phyloP scores from a whole-genome alignment of 1,284 basidiomycete genomes.

The Ceratobasidium sp. region DNA sequence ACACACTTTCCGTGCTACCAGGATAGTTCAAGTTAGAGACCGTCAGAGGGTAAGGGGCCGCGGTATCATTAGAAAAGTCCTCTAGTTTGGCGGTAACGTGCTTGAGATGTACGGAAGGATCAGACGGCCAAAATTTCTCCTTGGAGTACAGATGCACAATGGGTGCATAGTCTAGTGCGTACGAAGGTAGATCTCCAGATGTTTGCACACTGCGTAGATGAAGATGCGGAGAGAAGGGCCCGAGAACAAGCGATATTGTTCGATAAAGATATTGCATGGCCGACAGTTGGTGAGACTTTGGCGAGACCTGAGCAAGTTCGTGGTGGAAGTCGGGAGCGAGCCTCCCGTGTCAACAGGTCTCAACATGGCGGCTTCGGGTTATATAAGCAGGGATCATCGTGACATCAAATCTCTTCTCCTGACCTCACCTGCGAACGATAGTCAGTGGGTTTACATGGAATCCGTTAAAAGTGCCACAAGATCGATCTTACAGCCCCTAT shows the following conservation, averaged over 20 bases:
- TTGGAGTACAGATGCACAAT: slow-evolving; percentile 54
- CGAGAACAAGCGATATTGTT: not conserved
- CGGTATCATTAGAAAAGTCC: slow-evolving; percentile 24
- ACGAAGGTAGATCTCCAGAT: slow-evolving; percentile 53
- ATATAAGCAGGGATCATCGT: slow-evolving; percentile 2
- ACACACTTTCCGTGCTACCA: slow-evolving; percentile 28
- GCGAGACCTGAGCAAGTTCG: not conserved
- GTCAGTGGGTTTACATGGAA: not conserved
- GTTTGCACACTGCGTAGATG: slow-evolving; percentile 22
- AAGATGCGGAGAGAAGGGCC: slow-evolving; percentile 15
- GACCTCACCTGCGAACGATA: not conserved
- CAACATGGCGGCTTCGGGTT: slow-evolving; percentile 1
- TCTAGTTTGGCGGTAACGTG: slow-evolving; percentile 51
- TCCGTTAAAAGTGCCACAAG: not conserved
- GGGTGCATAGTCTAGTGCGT: slow-evolving; percentile 53
- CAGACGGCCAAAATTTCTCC: slow-evolving; percentile 57
- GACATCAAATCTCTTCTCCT: slow-evolving; percentile 17
- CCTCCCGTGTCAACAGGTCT: slow-evolving; percentile 2
- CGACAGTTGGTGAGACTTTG: no score
- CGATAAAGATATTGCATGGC: slow-evolving; percentile 6
- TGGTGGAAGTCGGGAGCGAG: not conserved
- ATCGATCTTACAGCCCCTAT: not conserved
- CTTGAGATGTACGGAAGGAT: slow-evolving; percentile 55
- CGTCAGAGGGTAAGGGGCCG: slow-evolving; percentile 28
- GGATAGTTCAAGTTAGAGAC: slow-evolving; percentile 39